Evolutionary conservation across 768 basidiomycete species (phyloP).

Genomic region (Pulveroboletus sp.): DNA sequence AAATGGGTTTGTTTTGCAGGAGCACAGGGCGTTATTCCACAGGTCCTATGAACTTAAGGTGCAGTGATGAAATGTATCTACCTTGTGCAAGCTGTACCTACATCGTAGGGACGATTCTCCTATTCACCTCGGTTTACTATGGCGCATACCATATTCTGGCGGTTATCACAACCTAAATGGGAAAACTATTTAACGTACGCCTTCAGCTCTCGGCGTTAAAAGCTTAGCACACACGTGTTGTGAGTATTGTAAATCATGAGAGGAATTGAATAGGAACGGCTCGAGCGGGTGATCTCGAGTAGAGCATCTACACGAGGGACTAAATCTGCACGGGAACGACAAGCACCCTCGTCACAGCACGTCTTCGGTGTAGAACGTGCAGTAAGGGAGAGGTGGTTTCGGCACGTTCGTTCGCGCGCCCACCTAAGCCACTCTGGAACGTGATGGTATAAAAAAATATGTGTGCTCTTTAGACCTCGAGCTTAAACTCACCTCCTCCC

Average conservation of each 20-base stretch:
- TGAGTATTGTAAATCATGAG: not conserved
- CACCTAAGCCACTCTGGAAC: not conserved
- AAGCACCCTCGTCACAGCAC: no score
- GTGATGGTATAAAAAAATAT: constrained; percentile 3
- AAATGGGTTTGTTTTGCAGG: no score
- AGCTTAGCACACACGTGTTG: no score
- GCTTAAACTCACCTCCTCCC: not conserved
- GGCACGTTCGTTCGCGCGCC: no score
- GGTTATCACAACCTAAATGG: not conserved
- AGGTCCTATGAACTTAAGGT: no score
- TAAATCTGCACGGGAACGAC: not conserved
- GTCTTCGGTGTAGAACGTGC: not conserved
- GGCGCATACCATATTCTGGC: no score
- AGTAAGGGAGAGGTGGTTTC: not conserved
- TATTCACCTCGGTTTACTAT: no score
- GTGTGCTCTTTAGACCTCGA: not conserved
- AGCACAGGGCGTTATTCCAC: no score
- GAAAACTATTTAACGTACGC: no score
- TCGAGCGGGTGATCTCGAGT: not conserved
- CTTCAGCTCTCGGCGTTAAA: not conserved
- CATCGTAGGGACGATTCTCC: no score
- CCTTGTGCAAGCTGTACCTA: no score
- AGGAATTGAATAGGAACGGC: not conserved
- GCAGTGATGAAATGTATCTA: no score
- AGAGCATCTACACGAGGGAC: not conserved